phyloP scores from a whole-genome alignment of 305 asterid species.

The Withania somnifera region DNA sequence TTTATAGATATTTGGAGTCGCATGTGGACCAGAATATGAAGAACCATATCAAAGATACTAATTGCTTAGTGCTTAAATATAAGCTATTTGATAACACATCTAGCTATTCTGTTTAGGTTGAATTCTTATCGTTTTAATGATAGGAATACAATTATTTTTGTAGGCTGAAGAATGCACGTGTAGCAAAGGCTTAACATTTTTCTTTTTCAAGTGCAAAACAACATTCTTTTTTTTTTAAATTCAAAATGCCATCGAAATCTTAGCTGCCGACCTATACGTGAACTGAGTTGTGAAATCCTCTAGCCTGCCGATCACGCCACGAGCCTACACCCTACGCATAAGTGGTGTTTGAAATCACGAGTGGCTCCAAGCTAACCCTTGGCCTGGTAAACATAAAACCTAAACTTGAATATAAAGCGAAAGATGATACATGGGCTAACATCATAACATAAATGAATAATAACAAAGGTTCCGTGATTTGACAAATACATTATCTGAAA shows the following conservation, averaged over 20 bases:
- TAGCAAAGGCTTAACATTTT: neutral
- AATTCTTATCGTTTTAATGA: neutral
- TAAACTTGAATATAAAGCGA: no score
- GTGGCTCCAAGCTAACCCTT: no score
- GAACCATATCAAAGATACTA: neutral
- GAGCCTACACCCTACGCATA: no score
- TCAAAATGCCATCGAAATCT: neutral
- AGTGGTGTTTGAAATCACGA: no score
- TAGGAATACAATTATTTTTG: neutral
- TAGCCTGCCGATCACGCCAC: no score
- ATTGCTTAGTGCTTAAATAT: neutral
- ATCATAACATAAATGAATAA: no score
- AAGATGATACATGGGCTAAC: no score
- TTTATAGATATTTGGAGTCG: no score
- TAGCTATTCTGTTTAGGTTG: neutral
- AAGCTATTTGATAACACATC: neutral
- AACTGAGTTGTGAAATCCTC: neutral
- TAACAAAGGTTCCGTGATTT: no score
- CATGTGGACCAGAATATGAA: no score
- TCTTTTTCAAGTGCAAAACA: neutral
- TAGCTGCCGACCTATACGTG: neutral
- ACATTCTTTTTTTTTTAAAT: neutral
- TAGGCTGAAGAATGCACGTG: neutral
- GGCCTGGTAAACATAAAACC: no score
- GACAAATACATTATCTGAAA: no score